Evolutionary conservation across 2,329 filamentous ascomycete species (phyloP).

Genomic region (Neopestalotiopsis rosae): DNA sequence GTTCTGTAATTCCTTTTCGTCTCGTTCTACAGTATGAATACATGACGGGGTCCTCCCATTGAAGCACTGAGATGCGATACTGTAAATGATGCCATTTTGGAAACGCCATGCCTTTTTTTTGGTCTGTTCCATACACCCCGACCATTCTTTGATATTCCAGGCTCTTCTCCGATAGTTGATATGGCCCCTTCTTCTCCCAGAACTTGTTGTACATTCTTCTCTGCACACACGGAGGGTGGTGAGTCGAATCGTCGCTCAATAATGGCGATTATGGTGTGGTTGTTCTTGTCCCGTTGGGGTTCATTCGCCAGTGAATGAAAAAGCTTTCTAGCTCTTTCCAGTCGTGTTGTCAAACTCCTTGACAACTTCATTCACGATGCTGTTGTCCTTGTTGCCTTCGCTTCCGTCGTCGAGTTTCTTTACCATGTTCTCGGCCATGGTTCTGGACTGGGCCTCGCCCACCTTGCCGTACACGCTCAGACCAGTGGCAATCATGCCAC

Average conservation of each 20-base stretch:
- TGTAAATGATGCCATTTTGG: neutral
- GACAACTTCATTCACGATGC: slow-evolving; percentile 36
- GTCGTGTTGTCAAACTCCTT: slow-evolving; percentile 38
- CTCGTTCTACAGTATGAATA: neutral
- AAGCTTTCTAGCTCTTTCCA: slow-evolving; percentile 24
- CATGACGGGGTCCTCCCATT: neutral
- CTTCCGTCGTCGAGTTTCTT: slow-evolving; percentile 21
- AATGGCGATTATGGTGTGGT: neutral
- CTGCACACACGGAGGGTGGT: neutral
- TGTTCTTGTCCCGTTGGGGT: too few relatives aligned
- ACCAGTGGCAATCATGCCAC: slow-evolving; percentile 94
- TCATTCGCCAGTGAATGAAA: neutral
- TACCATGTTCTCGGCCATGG: slow-evolving; percentile 54
- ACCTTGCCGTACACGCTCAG: slow-evolving; percentile 96
- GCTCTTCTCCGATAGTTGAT: neutral
- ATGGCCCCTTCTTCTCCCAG: neutral
- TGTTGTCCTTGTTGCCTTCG: slow-evolving; percentile 19
- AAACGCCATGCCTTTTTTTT: slow-evolving; percentile 10
- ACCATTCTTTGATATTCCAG: neutral
- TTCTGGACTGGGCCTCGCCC: slow-evolving; percentile 76
- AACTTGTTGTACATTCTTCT: neutral
- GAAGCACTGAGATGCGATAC: slow-evolving; percentile 7
- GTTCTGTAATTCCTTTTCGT: neutral
- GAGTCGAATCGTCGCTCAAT: neutral
- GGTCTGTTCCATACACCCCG: neutral